Evolutionary conservation across 2,329 filamentous ascomycete genomes (phyloP).

Genomic region (Hirsutella thompsonii): DNA sequence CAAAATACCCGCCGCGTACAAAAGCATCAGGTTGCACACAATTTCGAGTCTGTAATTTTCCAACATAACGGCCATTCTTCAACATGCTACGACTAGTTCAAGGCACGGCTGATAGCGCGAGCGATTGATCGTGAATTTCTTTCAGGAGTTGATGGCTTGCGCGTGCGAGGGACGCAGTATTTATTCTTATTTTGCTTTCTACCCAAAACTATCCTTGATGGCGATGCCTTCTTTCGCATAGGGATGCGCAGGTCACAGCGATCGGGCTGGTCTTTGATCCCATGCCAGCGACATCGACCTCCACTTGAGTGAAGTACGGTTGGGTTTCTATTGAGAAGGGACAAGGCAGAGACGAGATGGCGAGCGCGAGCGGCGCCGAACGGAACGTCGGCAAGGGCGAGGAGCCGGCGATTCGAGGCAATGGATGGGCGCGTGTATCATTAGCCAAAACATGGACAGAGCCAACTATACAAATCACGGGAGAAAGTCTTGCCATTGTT

Average conservation of each 20-base stretch:
- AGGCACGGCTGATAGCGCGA: neutral
- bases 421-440: no score
- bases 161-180: no score
- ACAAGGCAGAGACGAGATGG: neutral
- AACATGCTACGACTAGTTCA: constrained; percentile 1
- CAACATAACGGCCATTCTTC: constrained; percentile 4
- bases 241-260: neutral
- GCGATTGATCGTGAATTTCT: constrained; percentile 1
- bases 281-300: constrained; percentile 8
- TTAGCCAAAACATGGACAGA: no score
- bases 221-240: neutral
- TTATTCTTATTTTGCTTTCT: no score
- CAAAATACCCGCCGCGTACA: neutral
- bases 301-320: constrained; percentile 2
- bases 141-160: constrained; percentile 2
- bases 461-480: no score
- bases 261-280: constrained; percentile 20
- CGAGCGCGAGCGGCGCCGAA: no score
- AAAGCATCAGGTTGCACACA: neutral
- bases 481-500: no score
- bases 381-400: no score
- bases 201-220: neutral
- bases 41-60: constrained; percentile 1
- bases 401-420: no score
- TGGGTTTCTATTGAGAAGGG: neutral